Evolutionary conservation across 1,284 basidiomycete species (phyloP).

Genomic region (Porogramme epimiltina): DNA sequence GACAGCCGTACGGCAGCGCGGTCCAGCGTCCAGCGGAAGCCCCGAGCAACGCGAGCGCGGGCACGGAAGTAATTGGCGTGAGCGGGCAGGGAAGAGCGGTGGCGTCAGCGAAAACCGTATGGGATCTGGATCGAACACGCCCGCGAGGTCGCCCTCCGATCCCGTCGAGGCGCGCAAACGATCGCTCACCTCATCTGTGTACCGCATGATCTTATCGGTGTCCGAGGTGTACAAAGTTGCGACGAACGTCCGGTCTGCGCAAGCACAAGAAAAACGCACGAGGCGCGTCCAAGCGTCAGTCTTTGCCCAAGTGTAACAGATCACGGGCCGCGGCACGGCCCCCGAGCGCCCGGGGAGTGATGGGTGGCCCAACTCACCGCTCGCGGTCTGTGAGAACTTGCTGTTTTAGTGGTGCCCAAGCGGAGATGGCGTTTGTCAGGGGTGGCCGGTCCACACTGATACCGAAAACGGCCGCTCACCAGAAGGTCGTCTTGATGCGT

Average conservation of each 20-base stretch:
- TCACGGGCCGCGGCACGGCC: background rate
- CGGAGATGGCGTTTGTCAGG: constrained; percentile 14
- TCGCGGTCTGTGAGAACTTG: constrained; percentile 70
- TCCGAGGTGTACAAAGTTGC: constrained; percentile 79
- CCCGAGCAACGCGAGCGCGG: background rate
- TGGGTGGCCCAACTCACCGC: constrained; percentile 46
- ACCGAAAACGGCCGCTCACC: constrained; percentile 44
- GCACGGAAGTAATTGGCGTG: constrained; percentile 8
- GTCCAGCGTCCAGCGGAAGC: background rate
- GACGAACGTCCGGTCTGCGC: constrained; percentile 66
- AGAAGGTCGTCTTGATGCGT: constrained; percentile 76
- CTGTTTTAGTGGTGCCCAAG: constrained; percentile 38
- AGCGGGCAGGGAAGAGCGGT: constrained; percentile 18
- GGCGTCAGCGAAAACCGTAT: constrained; percentile 3
- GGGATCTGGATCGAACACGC: background rate
- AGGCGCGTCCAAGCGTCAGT: background rate
- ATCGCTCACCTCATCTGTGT: constrained; percentile 67
- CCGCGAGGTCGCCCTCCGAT: constrained; percentile 18
- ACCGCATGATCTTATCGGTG: constrained; percentile 71
- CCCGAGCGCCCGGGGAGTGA: background rate
- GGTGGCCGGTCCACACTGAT: constrained; percentile 12
- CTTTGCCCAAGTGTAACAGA: background rate
- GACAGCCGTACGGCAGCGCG: background rate
- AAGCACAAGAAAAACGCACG: background rate
- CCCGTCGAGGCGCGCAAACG: constrained; percentile 20